phyloP scores from a whole-genome alignment of 345 rosid species.

The Syzygium jambos region DNA sequence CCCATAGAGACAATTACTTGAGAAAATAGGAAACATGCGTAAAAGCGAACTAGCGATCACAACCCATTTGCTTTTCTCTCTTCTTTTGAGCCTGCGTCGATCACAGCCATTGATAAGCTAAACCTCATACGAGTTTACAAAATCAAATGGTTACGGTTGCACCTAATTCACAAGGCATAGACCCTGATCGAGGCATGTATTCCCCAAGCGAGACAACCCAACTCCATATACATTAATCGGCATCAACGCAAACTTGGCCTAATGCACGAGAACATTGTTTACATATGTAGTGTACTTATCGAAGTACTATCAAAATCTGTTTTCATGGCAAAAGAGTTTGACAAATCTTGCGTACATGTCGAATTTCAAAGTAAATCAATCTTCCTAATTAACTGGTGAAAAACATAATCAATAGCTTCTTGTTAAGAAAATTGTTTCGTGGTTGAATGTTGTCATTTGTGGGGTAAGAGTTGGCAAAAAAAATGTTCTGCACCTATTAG shows the following conservation, averaged over 20 bases:
- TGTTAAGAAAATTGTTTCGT: too few species aligned
- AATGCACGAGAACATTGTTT: not conserved
- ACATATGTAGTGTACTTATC: not conserved
- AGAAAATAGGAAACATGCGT: not conserved
- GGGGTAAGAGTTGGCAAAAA: too few species aligned
- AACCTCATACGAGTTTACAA: not conserved
- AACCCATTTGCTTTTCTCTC: not conserved
- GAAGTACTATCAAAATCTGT: too few species aligned
- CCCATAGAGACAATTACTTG: not conserved
- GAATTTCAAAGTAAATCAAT: too few species aligned
- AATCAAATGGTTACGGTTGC: not conserved
- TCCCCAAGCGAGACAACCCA: not conserved
- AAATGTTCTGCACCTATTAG: too few species aligned
- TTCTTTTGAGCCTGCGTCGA: not conserved
- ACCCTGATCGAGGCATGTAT: not conserved
- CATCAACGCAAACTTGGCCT: not conserved
- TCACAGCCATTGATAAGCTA: not conserved
- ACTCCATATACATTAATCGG: not conserved
- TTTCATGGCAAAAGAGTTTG: not conserved
- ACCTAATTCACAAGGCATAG: not conserved
- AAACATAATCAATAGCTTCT: too few species aligned
- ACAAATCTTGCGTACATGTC: not conserved
- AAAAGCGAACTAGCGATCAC: not conserved
- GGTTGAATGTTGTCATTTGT: too few species aligned
- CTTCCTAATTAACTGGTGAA: not conserved